Conservation (phyloP, 331 rosid genomes). For the Malus hybrid region DNA sequence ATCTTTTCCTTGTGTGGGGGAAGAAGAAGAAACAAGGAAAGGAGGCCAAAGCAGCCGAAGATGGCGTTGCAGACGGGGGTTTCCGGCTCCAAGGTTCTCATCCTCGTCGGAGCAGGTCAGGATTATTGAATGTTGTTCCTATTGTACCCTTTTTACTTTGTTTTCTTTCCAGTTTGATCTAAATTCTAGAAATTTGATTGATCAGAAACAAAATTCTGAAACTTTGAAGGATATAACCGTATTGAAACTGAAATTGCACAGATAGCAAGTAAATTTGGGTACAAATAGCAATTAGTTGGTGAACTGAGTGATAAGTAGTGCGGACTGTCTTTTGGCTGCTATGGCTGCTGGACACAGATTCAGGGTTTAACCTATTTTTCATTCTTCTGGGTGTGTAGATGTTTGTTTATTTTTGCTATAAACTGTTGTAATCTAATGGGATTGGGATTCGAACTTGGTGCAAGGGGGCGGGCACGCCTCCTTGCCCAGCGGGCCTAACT, state of each 20-base stretch:
- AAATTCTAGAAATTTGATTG: neutral
- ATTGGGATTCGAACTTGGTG: no score
- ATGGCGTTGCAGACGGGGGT: slow-evolving; percentile 73
- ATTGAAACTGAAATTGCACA: no score
- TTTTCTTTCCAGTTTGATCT: neutral
- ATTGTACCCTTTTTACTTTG: neutral
- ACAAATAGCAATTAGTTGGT: neutral
- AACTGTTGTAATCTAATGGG: no score
- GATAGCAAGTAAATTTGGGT: no score
- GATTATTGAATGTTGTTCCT: no score
- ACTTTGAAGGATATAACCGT: no score
- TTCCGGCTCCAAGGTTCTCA: slow-evolving; percentile 67
- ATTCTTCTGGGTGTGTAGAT: neutral
- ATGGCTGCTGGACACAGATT: neutral
- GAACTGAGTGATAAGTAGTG: neutral
- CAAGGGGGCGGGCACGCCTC: no score
- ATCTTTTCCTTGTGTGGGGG: neutral
- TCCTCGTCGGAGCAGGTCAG: slow-evolving; percentile 55
- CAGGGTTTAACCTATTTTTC: neutral
- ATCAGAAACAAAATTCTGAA: no score
- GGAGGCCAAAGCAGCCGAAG: neutral
- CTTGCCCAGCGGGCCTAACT: no score
- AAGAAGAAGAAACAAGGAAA: neutral
- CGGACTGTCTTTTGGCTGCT: neutral
- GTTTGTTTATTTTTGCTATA: no score